These are phyloP conservation scores for Turritis glabra DNA, from an alignment of 345 rosid genomes.

Conservation along the genomic window DNA sequence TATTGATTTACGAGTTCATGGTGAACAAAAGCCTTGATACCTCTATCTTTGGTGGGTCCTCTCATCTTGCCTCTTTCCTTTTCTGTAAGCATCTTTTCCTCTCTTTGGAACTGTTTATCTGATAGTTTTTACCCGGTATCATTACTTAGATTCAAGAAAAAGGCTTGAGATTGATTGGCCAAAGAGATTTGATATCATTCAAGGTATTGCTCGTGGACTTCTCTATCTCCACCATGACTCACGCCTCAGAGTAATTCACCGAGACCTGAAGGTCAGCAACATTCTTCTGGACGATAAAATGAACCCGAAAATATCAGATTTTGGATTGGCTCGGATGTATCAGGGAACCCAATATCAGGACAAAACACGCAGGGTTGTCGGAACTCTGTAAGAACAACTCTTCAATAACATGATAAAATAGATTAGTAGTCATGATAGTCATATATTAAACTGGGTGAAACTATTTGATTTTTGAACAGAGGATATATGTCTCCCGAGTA, in stretches of 20 bases:
- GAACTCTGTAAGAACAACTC: constrained; percentile 37
- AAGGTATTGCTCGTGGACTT: constrained; percentile 46
- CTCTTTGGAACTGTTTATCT: neutral
- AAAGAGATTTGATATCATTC: constrained; percentile 36
- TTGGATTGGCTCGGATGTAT: constrained; percentile 43
- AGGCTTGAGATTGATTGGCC: constrained; percentile 21
- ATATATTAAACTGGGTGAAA: neutral
- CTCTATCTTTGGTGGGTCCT: constrained; percentile 29
- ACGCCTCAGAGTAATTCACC: constrained; percentile 35
- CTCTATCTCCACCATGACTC: constrained; percentile 50
- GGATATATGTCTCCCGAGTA: constrained; percentile 80
- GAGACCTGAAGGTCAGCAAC: constrained; percentile 44
- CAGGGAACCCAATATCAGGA: constrained; percentile 32
- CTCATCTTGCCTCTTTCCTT: neutral
- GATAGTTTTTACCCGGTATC: neutral
- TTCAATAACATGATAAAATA: neutral
- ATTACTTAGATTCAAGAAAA: constrained; percentile 11
- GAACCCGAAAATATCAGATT: constrained; percentile 48
- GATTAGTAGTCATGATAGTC: neutral
- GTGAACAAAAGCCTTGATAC: constrained; percentile 30
- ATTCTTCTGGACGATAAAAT: constrained; percentile 39
- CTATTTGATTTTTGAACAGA: constrained; percentile 30
- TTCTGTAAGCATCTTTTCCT: neutral
- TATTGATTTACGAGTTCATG: constrained; percentile 36
- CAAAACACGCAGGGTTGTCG: constrained; percentile 34